Base-by-base conservation (phyloP, 2,329 filamentous ascomycete genomes). In the Zarea fungicola region DNA sequence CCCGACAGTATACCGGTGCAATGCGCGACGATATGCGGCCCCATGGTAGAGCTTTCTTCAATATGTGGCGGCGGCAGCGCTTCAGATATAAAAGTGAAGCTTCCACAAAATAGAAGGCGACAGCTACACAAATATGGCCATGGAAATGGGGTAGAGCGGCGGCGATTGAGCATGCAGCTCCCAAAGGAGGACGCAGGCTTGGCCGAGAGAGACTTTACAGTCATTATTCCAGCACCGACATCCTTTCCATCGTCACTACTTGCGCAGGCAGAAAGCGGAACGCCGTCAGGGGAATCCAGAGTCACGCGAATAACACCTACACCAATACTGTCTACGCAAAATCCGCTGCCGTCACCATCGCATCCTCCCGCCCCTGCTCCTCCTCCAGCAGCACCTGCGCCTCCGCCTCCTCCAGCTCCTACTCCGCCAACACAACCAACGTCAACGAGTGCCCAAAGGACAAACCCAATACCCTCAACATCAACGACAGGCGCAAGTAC, bases 11-110 rank as follows among this genome's bases (percentile, higher is more conserved):
- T 72, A 14, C 69, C 69, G 26, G 50, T 69, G 19, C 58, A 60
- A 45, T 72, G 69, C 50, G 66, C 66, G 29, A 65, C 63, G 32
- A 70, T 72, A 44, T 72, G 69, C 58, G 68, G 68, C 5, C 69
- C 69, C 44, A 65, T 72, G 42, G 67, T 72, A 49, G 69, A 72
- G 56, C 56, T 72, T n/a, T 65, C 66, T 26, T 58, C 58, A 9
- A 62, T 63, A 37, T 72, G 69, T 60, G 60, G 62, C 52, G 26
- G 28, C 13, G 23, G 28, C 4, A 18, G 7, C 28, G 22, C 16
- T 5, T 22, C n/a, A 10, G 19, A 13, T 13, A 13, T 22, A 3
- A 37, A 35, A 10, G 28, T n/a, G 3, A 35, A 34, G 1, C 26
- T 19, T 6, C 11, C 21, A 2, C 16, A n/a, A 5, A 23, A 10